These are phyloP conservation scores for Westerdykella ornata DNA, from an alignment of 2,329 filamentous ascomycete species.

Conservation along the genomic window DNA sequence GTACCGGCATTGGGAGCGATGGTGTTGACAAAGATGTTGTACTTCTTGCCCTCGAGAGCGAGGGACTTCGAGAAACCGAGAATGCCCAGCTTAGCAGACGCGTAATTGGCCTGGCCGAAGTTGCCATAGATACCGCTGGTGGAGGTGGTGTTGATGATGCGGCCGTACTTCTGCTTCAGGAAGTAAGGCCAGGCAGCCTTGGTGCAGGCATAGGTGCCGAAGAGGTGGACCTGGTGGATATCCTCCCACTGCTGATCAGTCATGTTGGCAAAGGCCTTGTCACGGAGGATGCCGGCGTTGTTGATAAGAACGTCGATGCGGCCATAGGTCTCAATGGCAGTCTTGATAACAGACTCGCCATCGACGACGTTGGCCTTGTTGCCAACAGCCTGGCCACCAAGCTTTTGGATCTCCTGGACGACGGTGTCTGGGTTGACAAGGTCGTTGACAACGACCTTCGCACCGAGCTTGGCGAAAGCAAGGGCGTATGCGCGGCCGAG, in stretches of 20 bases:
- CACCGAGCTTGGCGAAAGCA: slow-evolving; percentile 77
- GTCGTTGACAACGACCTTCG: slow-evolving; percentile 89
- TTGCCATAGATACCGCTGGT: slow-evolving; percentile 98
- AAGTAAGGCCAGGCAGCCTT: slow-evolving; percentile 98
- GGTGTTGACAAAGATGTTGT: slow-evolving; percentile 97
- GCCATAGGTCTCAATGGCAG: slow-evolving; percentile 86
- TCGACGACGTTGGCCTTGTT: slow-evolving; percentile 93
- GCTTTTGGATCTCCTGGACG: slow-evolving; percentile 84
- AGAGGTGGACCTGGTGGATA: slow-evolving; percentile 85
- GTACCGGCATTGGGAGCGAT: slow-evolving; percentile 97
- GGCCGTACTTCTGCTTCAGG: slow-evolving; percentile 97
- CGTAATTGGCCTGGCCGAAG: slow-evolving; percentile 98
- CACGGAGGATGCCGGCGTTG: slow-evolving; percentile 94
- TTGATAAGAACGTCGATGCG: slow-evolving; percentile 94
- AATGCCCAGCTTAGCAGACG: slow-evolving; percentile 66
- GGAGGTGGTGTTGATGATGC: slow-evolving; percentile 92
- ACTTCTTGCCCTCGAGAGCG: slow-evolving; percentile 86
- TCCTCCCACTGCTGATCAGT: slow-evolving; percentile 88
- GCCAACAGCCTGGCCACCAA: slow-evolving; percentile 82
- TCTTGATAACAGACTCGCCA: slow-evolving; percentile 84
- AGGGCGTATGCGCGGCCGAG: slow-evolving; percentile 88
- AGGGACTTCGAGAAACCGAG: slow-evolving; percentile 91
- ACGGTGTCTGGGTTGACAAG: slow-evolving; percentile 85
- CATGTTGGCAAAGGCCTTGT: slow-evolving; percentile 99
- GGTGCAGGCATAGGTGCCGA: slow-evolving; percentile 92